Conservation (phyloP, 2,329 filamentous ascomycete genomes). For the Parastagonospora nodorum region DNA sequence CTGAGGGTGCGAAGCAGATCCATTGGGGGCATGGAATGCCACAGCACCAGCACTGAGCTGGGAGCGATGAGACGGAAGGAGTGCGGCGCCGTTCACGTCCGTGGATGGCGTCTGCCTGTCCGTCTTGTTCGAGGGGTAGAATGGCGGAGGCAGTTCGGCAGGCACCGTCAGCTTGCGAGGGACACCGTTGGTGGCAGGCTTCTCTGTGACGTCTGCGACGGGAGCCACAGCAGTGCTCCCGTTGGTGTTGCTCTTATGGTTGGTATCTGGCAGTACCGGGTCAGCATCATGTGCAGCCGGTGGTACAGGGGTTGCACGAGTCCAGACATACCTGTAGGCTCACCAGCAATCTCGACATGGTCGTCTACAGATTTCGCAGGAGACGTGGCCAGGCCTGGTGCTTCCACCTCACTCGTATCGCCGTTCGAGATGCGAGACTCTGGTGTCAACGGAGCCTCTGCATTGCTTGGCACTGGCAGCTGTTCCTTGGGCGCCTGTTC, state of each 20-base stretch:
- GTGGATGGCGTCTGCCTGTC: conserved; percentile 28
- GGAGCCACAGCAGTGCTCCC: conserved; percentile 1
- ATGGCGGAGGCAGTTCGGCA: conserved; percentile 42
- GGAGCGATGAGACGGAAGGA: conserved; percentile 24
- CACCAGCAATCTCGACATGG: conserved; percentile 14
- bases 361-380: conserved; percentile 19
- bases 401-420: conserved; percentile 13
- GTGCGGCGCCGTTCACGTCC: conserved; percentile 16
- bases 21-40: conserved; percentile 47
- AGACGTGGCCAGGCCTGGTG: conserved; percentile 17
- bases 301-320: neutral
- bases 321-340: conserved; percentile 26
- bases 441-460: conserved; percentile 32
- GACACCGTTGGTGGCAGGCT: conserved; percentile 25
- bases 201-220: conserved; percentile 8
- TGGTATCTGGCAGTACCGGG: neutral
- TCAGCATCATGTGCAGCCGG: neutral
- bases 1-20: conserved; percentile 46
- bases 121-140: conserved; percentile 38
- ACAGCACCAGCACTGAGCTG: conserved; percentile 40
- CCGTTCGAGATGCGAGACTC: conserved; percentile 30
- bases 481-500: conserved; percentile 19
- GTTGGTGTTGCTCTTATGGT: conserved; percentile 8
- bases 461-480: conserved; percentile 1
- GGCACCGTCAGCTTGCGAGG: conserved; percentile 28